Base-by-base conservation (phyloP, 202 grass and related monocot genomes). In the Carex sylvatica region DNA sequence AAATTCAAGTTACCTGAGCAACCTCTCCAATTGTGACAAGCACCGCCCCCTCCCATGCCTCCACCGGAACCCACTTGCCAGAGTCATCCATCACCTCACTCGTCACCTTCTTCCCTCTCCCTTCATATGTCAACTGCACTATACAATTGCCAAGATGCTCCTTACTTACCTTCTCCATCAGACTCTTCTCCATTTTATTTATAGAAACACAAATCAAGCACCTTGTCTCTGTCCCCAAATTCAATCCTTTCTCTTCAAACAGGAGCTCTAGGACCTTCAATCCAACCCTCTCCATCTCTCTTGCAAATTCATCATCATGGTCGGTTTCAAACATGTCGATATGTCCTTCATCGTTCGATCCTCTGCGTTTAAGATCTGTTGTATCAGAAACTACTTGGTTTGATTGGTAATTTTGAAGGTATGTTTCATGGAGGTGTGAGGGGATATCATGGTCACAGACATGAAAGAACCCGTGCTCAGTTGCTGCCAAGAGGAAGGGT, bases 391-490 rank as follows among this genome's bases (percentile, higher is more conserved):
- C 36, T 33, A 60, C 19, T 7, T 59, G n/a, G 38, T 84, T 33
- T 59, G 86, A 74, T 71, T 15, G 64, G 51, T 79, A 82, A 56
- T 82, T 80, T 5, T 14, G 26, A 23, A 85, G 83, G 36, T 38
- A 83, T 19, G 55, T 74, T 9, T 62, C 79, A 20, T 51, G 69
- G 69, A 83, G 58, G 40, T 74, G 30, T 11, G 28, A 65, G 20
- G 78, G 61, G 78, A 85, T 44, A 31, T 35, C 78, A 65, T 81
- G 83, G 13, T 85, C 59, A n/a, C 78, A 14, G 58, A 88, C 51
- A 74, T 88, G 87, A 80, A 88, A 88, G 70, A 88, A 78, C 16
- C 87, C 83, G 51, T 69, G 52, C n/a, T 82, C 78, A 35, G 83
- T 47, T 38, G 70, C 67, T 63, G 78, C 79, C 8, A 70, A 68